phyloP scores from a whole-genome alignment of 1,284 basidiomycete genomes.

The Cutaneotrichosporon cavernicola region DNA sequence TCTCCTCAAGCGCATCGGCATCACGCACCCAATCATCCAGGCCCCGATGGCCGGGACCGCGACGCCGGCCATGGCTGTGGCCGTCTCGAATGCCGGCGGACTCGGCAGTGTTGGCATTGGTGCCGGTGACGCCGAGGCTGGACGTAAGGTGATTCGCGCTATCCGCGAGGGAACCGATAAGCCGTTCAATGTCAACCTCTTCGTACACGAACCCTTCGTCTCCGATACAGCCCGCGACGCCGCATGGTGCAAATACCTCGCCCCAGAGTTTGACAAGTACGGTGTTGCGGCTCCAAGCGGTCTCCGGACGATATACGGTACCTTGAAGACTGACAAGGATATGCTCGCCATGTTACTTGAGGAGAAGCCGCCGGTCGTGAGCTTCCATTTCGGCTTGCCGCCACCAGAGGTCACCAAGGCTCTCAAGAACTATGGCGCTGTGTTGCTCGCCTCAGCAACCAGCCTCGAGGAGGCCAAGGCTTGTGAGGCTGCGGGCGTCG shows the following conservation, averaged over 20 bases:
- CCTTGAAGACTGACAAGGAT: conserved; percentile 34
- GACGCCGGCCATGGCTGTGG: conserved; percentile 42
- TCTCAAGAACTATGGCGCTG: conserved; percentile 29
- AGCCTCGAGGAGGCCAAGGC: conserved; percentile 32
- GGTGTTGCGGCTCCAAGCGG: conserved; percentile 26
- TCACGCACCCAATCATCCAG: conserved; percentile 41
- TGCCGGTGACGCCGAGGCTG: conserved; percentile 21
- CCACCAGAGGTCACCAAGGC: conserved; percentile 16
- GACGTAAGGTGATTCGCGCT: conserved; percentile 33
- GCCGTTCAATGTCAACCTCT: conserved; percentile 46
- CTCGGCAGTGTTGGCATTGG: conserved; percentile 46
- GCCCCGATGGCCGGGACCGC: conserved; percentile 48
- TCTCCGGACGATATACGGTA: conserved; percentile 33
- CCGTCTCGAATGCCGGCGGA: conserved; percentile 44
- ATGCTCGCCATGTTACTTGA: conserved; percentile 38
- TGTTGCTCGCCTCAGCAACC: conserved; percentile 38
- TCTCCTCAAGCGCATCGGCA: conserved; percentile 26
- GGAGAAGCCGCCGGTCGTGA: conserved; percentile 34
- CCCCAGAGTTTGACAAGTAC: conserved; percentile 28
- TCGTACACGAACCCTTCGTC: conserved; percentile 26
- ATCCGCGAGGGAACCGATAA: conserved; percentile 25
- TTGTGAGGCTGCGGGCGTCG: conserved; percentile 34
- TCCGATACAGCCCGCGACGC: conserved; percentile 19
- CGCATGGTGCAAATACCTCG: conserved; percentile 32
- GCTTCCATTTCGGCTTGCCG: conserved; percentile 48